Evolutionary conservation across 2,329 filamentous ascomycete species (phyloP), one percentile per base, ranked within the genome.

Genomic region (Diaporthe capsici): DNA sequence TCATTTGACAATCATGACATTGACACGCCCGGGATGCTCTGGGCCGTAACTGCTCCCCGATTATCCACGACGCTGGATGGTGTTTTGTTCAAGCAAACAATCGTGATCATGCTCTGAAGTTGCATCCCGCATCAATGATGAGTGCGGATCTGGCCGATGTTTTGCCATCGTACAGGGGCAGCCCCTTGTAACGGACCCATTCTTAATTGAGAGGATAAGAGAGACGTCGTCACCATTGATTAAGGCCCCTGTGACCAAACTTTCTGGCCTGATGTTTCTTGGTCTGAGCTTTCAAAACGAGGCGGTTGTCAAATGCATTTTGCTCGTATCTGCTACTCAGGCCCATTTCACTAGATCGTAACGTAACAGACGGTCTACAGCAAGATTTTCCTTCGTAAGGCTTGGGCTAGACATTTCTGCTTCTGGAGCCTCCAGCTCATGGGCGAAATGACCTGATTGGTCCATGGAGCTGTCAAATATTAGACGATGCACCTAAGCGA

Each of bases 191-290:
- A 28, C 31, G 47, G 31, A n/a, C 31, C 65, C 65, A 42, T 53
- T 28, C 6, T 53, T 25, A 12, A 37, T 53, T 37, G 44, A 20
- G 22, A 68, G 22, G 31, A 8, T 9, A 39, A 28, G 65, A 39
- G 12, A 68, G 47, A 53, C 65, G 65, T 53, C 47, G 47, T 53
- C 65, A 68, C 65, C 65, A 20, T 39, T 17, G 1, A 39, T 68
- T 34, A 17, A 68, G 22, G 25, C 34, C 34, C 61, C 65, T 68
- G 44, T 53, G 47, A 25, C 47, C 31, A 28, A 42, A 20, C 10
- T 20, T 53, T 42, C 47, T 39, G 65, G 22, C 47, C 65, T 68
- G 65, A 42, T 68, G 10, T 34, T 53, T n/a, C 34, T 22, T 17
- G 20, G 47, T n/a, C 20, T 20, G 31, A 12, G 22, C 37, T 37